Conservation (phyloP, 1,284 basidiomycete genomes). For the Cryptococcus hybrid region DNA sequence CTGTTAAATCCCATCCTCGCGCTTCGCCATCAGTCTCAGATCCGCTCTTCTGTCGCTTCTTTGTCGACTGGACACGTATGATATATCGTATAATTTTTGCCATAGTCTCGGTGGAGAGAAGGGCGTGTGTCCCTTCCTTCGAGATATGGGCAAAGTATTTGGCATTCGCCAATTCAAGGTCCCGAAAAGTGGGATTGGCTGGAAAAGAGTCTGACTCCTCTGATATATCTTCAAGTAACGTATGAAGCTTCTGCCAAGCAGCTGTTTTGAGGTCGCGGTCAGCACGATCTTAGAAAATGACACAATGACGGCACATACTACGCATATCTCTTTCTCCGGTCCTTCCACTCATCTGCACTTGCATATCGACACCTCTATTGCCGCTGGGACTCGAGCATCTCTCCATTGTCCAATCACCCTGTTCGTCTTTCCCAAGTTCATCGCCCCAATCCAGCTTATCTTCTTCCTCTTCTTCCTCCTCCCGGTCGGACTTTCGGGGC, state of each 20-base stretch:
- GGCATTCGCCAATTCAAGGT: constrained; percentile 48
- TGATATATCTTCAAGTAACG: constrained; percentile 77
- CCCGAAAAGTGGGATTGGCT: constrained; percentile 59
- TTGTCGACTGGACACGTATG: constrained; percentile 21
- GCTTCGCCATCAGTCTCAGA: constrained; percentile 2
- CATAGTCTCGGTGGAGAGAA: constrained; percentile 61
- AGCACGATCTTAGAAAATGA: constrained; percentile 2
- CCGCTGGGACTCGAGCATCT: constrained; percentile 6
- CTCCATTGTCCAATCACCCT: constrained; percentile 40
- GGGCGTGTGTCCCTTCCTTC: constrained; percentile 58
- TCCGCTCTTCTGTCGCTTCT: constrained; percentile 15
- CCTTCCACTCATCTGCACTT: constrained; percentile 24
- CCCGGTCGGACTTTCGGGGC: background rate
- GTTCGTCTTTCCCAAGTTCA: constrained; percentile 10
- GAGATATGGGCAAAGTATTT: constrained; percentile 68
- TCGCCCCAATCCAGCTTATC: constrained; percentile 40
- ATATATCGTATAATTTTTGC: constrained; percentile 57
- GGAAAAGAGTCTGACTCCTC: constrained; percentile 81
- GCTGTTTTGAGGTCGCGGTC: constrained; percentile 49
- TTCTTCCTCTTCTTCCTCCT: constrained; percentile 36
- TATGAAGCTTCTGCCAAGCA: constrained; percentile 69
- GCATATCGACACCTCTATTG: constrained; percentile 3
- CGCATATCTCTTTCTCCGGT: constrained; percentile 73
- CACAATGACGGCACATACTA: constrained; percentile 52
- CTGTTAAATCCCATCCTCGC: constrained; percentile 56